Evolutionary conservation across 352 stramenopile genomes (phyloP).

Genomic region (Phytophthora pinifolia): DNA sequence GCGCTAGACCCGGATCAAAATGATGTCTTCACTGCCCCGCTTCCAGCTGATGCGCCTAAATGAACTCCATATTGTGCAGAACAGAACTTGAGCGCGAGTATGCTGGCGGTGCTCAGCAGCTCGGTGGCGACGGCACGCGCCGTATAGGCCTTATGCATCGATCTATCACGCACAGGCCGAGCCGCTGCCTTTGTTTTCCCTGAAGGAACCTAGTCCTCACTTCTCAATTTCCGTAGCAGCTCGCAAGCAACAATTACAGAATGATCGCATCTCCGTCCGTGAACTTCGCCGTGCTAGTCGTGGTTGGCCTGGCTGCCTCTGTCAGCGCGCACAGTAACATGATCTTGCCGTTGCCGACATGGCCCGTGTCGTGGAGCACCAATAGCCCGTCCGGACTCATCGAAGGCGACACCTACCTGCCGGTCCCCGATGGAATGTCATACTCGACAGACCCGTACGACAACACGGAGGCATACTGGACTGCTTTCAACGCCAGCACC

Average conservation of each 20-base stretch:
- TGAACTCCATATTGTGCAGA: slow-evolving; percentile 11
- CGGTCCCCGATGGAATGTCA: slow-evolving; percentile 34
- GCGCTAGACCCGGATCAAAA: slow-evolving; percentile 5
- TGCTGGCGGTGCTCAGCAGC: slow-evolving; percentile 5
- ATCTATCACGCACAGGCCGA: neutral
- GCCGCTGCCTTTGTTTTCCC: neutral
- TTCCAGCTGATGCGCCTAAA: slow-evolving; percentile 28
- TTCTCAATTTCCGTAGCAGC: slow-evolving; percentile 16
- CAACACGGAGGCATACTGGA: slow-evolving; percentile 31
- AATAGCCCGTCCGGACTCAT: slow-evolving; percentile 39
- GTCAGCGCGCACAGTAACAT: slow-evolving; percentile 31
- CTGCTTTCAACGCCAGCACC: slow-evolving; percentile 31
- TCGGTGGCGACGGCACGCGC: neutral
- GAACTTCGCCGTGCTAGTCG: slow-evolving; percentile 9
- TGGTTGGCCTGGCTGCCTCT: neutral
- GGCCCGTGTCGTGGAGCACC: slow-evolving; percentile 31
- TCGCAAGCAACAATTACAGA: slow-evolving; percentile 5
- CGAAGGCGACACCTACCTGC: slow-evolving; percentile 35
- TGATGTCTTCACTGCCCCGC: slow-evolving; percentile 6
- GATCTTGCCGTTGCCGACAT: slow-evolving; percentile 36
- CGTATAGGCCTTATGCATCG: neutral
- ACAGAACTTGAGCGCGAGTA: slow-evolving; percentile 3
- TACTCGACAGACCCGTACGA: slow-evolving; percentile 30
- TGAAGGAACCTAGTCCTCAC: slow-evolving; percentile 6
- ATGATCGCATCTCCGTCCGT: slow-evolving; percentile 14